Evolutionary conservation across 306 rosid species (phyloP).

Genomic region (Notholithocarpus densiflorus): DNA sequence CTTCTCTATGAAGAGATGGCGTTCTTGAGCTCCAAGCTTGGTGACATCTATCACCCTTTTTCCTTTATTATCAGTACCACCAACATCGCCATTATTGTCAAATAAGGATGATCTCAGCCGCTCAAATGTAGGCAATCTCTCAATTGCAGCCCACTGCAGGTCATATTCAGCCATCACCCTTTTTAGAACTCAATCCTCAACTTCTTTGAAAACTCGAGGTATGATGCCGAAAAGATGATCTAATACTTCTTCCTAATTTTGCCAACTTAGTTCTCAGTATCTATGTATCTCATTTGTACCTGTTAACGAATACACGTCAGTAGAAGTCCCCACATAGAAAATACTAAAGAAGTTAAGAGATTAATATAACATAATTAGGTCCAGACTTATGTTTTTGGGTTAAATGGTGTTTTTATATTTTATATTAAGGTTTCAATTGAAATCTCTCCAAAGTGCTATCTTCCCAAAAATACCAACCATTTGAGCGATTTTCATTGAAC

Average conservation of each 20-base stretch:
- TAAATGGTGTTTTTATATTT: no score
- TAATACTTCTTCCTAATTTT: conserved; percentile 35
- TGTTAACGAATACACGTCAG: no score
- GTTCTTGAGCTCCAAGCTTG: conserved; percentile 41
- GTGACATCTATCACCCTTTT: conserved; percentile 40
- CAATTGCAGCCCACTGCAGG: conserved; percentile 34
- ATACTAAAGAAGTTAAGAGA: no score
- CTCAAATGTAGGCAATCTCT: conserved; percentile 39
- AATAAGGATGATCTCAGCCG: conserved; percentile 39
- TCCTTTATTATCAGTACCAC: conserved; percentile 12
- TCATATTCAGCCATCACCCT: conserved; percentile 20
- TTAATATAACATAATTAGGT: no score
- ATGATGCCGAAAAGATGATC: conserved; percentile 28
- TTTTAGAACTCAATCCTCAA: not conserved
- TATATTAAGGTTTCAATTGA: no score
- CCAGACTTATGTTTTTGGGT: no score
- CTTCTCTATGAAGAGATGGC: conserved; percentile 35
- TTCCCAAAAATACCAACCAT: conserved; percentile 1
- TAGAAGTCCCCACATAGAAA: no score
- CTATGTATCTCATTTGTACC: conserved; percentile 27
- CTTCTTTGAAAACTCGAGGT: conserved; percentile 23
- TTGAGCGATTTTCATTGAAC: conserved; percentile 29
- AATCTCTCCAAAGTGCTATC: no score
- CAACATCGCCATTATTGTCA: conserved; percentile 1
- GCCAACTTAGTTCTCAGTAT: conserved; percentile 33